A percentile compares a stretch with the other conserved stretches of the same genome.
Conservation (phyloP, 2,329 filamentous ascomycete species). For the Monosporascus sp. region DNA sequence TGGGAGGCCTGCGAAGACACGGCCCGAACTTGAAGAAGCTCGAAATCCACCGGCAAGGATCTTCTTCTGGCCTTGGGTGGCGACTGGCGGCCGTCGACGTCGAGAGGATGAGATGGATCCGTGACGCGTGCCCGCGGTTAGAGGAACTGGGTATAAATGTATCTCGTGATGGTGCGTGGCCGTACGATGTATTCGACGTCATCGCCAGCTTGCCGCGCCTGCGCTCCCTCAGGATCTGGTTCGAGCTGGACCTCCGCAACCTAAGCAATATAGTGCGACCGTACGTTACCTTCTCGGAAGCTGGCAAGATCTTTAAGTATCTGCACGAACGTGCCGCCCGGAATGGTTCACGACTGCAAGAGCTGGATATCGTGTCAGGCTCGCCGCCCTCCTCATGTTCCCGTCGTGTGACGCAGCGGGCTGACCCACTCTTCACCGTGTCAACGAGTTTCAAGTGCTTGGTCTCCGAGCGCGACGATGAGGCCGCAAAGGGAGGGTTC, state of each 20-base stretch:
- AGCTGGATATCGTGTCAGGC: slow-evolving; percentile 2
- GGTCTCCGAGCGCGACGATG: slow-evolving; percentile 4
- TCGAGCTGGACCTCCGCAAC: slow-evolving; percentile 4
- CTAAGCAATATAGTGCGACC: neutral
- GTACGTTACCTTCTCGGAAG: slow-evolving; percentile 3
- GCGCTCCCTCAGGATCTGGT: slow-evolving; percentile 4
- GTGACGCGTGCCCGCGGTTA: slow-evolving; percentile 4
- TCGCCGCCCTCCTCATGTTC: neutral
- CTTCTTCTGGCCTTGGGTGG: neutral
- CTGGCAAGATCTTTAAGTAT: neutral
- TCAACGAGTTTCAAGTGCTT: slow-evolving; percentile 3
- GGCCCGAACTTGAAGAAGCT: slow-evolving; percentile 1
- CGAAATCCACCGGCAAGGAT: slow-evolving; percentile 2
- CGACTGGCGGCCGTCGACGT: neutral
- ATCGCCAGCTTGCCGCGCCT: slow-evolving; percentile 5
- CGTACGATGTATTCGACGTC: slow-evolving; percentile 3
- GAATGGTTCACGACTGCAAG: neutral
- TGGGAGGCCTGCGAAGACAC: slow-evolving; percentile 1
- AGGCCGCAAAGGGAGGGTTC: slow-evolving; percentile 37
- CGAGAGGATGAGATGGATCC: neutral
- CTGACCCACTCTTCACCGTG: neutral
- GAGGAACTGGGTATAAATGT: slow-evolving; percentile 5
- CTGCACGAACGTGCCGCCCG: neutral
- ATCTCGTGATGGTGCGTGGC: slow-evolving; percentile 2
- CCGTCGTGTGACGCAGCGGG: neutral